Base-by-base conservation (phyloP, 495 filamentous ascomycete species). In the Penicillium argentinense region DNA sequence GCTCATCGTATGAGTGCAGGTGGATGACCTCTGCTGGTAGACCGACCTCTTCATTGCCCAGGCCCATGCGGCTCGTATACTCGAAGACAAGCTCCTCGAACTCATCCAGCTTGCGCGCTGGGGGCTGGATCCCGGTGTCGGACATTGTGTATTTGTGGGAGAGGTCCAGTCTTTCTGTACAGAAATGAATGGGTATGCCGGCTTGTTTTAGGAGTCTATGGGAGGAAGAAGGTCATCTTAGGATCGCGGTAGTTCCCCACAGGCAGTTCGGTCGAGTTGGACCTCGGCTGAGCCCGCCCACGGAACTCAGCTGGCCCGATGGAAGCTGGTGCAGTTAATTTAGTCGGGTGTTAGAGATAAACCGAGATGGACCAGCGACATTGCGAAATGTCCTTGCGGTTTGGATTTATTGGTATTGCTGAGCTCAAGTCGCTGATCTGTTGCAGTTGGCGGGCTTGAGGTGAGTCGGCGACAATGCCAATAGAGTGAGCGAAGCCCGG, bases 71-170 rank as follows among this genome's bases (percentile, higher is more conserved):
- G 12, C 24, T 17, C 18, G 54, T 52, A 50, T 62, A 63, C 24
- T 59, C 51, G 51, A 56, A 67, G 47, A 66, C 60, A 30, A 56
- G 50, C 45, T 69, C 37, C 34, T 69, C 66, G 51, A 69, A 69
- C 39, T 67, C 60, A 42, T 57, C 52, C 47, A 69, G 40, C 39
- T 60, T 43, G 29, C 64, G 56, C 12, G 52, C 34, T n/a, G 64
- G 66, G 1, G 41, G 40, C 17, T 37, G 18, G 29, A 67, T 50
- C 18, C 48, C 47, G 41, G 47, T 17, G 13, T 54, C 47, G 6
- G 53, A 45, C 60, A 60, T 63, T 23, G 9, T 59, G 14, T 32
- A n/a, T 44, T 9, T 21, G 19, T 43, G 9, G 12, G 18, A 40
- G 22, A 3, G 8, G n/a, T n/a, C n/a, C n/a, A n/a, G 13, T 13